These are phyloP conservation scores for Mycena maculata DNA, from an alignment of 768 basidiomycete species.

Conservation along the genomic window DNA sequence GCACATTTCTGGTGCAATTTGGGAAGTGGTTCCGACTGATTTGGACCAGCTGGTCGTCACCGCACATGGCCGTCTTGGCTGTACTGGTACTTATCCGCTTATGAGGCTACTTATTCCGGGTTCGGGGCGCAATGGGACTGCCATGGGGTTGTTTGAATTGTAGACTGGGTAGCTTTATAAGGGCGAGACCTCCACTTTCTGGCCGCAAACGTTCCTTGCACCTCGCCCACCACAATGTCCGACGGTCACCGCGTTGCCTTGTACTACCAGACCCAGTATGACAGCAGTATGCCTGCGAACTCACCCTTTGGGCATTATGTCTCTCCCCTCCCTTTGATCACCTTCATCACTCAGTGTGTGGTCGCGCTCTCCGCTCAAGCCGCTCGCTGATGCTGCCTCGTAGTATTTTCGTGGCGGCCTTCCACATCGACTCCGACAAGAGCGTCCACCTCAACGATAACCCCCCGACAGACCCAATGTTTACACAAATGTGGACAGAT, in stretches of 20 bases:
- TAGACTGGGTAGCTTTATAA: constrained; percentile 22
- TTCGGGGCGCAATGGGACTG: no score
- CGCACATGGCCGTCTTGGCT: constrained; percentile 9
- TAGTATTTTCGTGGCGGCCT: constrained; percentile 41
- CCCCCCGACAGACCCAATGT: constrained; percentile 33
- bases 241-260: constrained; percentile 38
- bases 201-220: background rate
- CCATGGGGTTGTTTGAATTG: constrained; percentile 1
- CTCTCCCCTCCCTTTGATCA: constrained; percentile 39
- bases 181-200: background rate
- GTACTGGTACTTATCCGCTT: background rate
- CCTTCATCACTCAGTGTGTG: constrained; percentile 37
- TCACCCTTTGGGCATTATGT: constrained; percentile 34
- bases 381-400: background rate
- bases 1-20: no score
- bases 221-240: constrained; percentile 24
- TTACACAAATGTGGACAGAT: constrained; percentile 40
- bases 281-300: constrained; percentile 22
- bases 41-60: constrained; percentile 11
- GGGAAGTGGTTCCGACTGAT: background rate
- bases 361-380: background rate
- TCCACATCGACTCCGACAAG: constrained; percentile 39
- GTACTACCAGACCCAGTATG: constrained; percentile 44
- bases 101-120: background rate
- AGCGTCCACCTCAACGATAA: constrained; percentile 40